Percentiles rank a stretch among this genome's conserved stretches.
phyloP scores from a whole-genome alignment of 1,284 basidiomycete species.

The Ceratobasidium papillatum region DNA sequence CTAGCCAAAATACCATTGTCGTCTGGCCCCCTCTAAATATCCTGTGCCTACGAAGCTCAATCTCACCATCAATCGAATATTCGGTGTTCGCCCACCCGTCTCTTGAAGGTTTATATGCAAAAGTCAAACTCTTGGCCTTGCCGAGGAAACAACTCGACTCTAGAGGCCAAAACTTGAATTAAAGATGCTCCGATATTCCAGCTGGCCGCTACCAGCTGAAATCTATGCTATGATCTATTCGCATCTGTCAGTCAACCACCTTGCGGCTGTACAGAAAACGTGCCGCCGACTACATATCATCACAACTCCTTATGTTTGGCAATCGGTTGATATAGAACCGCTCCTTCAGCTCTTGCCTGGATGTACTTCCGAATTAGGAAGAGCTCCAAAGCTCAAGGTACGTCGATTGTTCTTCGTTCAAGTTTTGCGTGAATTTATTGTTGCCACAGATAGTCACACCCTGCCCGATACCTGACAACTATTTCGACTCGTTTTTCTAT shows the following conservation, averaged over 20 bases:
- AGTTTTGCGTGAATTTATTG: neutral
- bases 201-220: neutral
- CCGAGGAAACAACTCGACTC: neutral
- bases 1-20: neutral
- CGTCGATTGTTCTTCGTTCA: neutral
- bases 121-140: neutral
- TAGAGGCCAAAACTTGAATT: neutral
- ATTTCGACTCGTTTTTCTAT: neutral
- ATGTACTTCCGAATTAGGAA: neutral
- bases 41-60: neutral
- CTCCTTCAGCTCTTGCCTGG: neutral
- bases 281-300: neutral
- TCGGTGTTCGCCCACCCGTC: neutral
- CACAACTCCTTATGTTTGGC: neutral
- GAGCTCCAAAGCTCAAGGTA: neutral
- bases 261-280: neutral
- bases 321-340: neutral
- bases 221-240: neutral
- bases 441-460: neutral
- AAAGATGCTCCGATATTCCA: neutral
- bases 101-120: neutral
- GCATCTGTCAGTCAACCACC: neutral
- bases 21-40: neutral
- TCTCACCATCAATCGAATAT: neutral
- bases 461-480: neutral